Percentiles rank a stretch among this genome's conserved stretches.
Evolutionary conservation across 768 basidiomycete species (phyloP).

Genomic region (Lentinula raphanica): DNA sequence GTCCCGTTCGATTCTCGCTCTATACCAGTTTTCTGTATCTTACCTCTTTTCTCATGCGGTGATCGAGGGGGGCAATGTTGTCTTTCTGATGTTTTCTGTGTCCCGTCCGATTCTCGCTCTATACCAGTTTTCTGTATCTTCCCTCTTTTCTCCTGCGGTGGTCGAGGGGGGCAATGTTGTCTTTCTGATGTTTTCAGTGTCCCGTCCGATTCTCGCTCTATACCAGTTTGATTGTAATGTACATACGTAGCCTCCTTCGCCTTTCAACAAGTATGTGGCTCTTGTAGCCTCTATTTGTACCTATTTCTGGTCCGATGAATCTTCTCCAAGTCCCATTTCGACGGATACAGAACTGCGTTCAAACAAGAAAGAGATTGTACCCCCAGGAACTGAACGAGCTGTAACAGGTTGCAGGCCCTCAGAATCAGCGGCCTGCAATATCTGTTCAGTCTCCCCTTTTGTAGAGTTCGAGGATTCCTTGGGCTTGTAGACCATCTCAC

Average conservation of each 20-base stretch:
- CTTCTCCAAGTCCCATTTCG: conserved; percentile 10
- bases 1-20: conserved; percentile 18
- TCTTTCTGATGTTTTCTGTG: neutral
- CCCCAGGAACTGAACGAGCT: conserved; percentile 47
- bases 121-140: neutral
- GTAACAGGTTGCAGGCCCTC: conserved; percentile 35
- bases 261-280: too few relatives aligned
- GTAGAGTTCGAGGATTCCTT: neutral
- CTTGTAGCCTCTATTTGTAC: neutral
- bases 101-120: neutral
- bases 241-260: too few relatives aligned
- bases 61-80: neutral
- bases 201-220: conserved; percentile 2
- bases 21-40: conserved; percentile 11
- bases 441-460: conserved; percentile 14
- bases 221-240: too few relatives aligned
- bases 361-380: conserved; percentile 73
- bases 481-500: conserved; percentile 34
- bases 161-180: neutral
- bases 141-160: neutral
- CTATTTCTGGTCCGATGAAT: neutral
- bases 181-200: neutral
- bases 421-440: conserved; percentile 43
- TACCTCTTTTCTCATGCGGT: neutral
- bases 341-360: conserved; percentile 39